Evolutionary conservation across 192 early-diverging fungal genomes (phyloP), one percentile per base, ranked within the genome.

Genomic region (Cetraspora pellucida): DNA sequence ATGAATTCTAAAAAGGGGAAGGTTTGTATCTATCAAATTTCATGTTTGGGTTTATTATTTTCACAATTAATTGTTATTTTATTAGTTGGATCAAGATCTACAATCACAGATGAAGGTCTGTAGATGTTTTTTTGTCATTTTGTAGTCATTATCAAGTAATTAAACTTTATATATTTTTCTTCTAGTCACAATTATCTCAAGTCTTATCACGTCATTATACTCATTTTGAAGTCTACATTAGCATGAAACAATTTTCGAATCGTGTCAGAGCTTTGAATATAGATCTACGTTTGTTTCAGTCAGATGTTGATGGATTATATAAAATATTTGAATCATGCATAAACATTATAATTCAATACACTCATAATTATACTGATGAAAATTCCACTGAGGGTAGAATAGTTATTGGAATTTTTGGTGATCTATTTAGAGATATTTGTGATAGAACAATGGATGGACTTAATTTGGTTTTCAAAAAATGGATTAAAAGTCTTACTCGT

Each of bases 371-470:
- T 66, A 8, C 21, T 49, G 59, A 64, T 25, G 50, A 19, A 19
- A 31, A 67, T 54, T 31, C 3, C 28, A 7, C 19, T 10, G 74
- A 65, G 17, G 17, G 47, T 19, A 28, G 63, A 37, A 25, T 25
- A 9, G 17, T 76, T 31, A 27, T 76, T 8, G 21, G 19, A 2
- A 63, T 76, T 37, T 66, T 76, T 66, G 74, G 74, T 30, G 74
- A 76, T 66, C 37, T 76, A 13, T 43, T 76, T 25, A 25, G 49
- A 43, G 74, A 76, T 27, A 65, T 76, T n/a, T 19, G 61, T 16
- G 74, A 76, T 66, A 54, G 74, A 44, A 55, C 63, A 10, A 45
- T 16, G n/a, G 30, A 54, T 66, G 74, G 74, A 13, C 50, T 76
- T 25, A 61, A 76, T 55, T 21, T 10, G 6, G 60, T 66, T 17